A percentile compares a stretch with the other conserved stretches of the same genome.
Conservation (phyloP, 805 yeast species). For the Ogataea nitratoaversa region DNA sequence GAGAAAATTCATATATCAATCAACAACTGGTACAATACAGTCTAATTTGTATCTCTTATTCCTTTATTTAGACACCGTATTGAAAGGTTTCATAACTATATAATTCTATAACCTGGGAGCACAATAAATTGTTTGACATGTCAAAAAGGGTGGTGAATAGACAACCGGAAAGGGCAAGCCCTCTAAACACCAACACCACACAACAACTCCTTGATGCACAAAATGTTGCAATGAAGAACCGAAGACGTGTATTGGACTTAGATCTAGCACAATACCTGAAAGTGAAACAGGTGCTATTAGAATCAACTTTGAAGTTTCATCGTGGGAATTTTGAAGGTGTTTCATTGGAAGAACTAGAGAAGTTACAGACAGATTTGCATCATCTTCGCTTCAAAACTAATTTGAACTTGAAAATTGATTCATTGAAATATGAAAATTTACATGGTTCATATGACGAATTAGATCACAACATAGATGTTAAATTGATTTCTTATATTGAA, state of each 20-base stretch:
- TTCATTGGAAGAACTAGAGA: conserved; percentile 12
- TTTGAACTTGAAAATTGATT: conserved; percentile 19
- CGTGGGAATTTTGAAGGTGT: conserved; percentile 11
- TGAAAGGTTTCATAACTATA: too few species aligned
- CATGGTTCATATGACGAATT: conserved; percentile 12
- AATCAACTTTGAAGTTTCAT: conserved; percentile 5
- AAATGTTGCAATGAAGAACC: conserved; percentile 23
- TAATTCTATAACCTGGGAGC: too few species aligned
- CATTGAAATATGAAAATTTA: conserved; percentile 12
- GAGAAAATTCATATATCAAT: too few species aligned
- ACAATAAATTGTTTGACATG: too few species aligned
- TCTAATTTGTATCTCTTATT: too few species aligned
- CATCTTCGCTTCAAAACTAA: conserved; percentile 15
- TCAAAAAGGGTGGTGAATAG: background rate
- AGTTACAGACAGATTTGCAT: conserved; percentile 16
- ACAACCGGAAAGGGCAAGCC: background rate
- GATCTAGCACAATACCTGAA: conserved; percentile 26
- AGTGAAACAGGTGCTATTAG: conserved; percentile 8
- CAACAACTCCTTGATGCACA: conserved; percentile 9
- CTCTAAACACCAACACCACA: background rate
- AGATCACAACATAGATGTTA: conserved; percentile 18
- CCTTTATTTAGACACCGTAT: too few species aligned
- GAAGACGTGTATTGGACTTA: conserved; percentile 28
- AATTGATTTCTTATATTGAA: conserved; percentile 18
- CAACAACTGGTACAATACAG: too few species aligned